Evolutionary conservation across 2,329 filamentous ascomycete genomes (phyloP), one percentile per base, ranked within the genome.

Genomic region (Fusarium pseudograminearum): DNA sequence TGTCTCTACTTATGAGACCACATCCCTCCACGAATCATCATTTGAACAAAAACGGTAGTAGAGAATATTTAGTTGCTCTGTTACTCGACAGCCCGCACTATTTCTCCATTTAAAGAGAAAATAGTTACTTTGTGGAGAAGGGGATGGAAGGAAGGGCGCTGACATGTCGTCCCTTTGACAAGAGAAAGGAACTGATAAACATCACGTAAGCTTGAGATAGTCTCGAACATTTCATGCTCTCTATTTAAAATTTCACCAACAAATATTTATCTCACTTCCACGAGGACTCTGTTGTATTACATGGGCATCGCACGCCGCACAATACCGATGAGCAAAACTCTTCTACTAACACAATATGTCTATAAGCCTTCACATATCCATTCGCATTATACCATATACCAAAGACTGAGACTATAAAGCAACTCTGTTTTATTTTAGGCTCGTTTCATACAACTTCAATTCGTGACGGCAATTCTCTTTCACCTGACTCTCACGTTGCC

Each of bases 201-300:
- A 10, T 11, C 28, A 30, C 28, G 28, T 30, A 12, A 30, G 12
- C 28, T 30, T 30, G 10, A 11, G 28, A 30, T 10, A 30, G 28
- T 30, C 9, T 22, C 22, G 16, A 24, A 26, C 7, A 26, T 18
- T 18, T 8, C 4, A 42, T 16, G 22, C 8, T 40, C 8, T 34
- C 10, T 20, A n/a, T 40, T 20, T 20, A 15, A 22, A 42, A 18
- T 10, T 6, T 15, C 15, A 11, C 8, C 14, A 26, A 78, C 65
- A 11, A 84, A 70, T n/a, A 79, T 73, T 73, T 30, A 80, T 76
- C 18, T 76, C 77, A 46, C 71, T 2, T 10, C 7, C 4, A 26
- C 1, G 16, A 24, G 1, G 4, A 18, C 8, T 18, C 28, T 44
- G 24, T 12, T 14, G 12, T 26, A 18, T 22, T 20, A 28, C 16